A percentile compares a stretch with the other conserved stretches of the same genome.
phyloP scores from a whole-genome alignment of 345 rosid species.

The Citrus trifoliata region DNA sequence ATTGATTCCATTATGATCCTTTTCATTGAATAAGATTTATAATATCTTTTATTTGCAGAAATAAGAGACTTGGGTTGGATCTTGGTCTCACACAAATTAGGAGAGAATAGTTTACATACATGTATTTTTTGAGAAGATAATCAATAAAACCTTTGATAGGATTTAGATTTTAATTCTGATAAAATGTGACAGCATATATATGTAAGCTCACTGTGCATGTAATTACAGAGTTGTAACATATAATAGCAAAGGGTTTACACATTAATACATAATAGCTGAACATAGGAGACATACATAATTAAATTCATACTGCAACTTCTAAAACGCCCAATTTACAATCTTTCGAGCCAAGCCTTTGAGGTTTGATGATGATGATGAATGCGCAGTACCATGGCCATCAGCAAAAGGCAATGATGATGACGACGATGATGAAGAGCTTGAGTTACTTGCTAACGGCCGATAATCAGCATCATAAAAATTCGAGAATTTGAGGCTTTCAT shows the following conservation, averaged over 20 bases:
- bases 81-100: too few species aligned
- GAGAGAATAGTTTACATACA: too few species aligned
- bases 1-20: too few species aligned
- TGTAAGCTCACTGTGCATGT: background rate
- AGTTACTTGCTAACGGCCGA: background rate
- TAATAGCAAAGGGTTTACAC: background rate
- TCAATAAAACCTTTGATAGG: too few species aligned
- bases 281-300: background rate
- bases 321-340: background rate
- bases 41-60: too few species aligned
- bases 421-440: background rate
- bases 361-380: background rate
- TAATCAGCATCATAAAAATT: background rate
- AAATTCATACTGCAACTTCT: background rate
- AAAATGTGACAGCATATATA: too few species aligned
- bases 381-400: background rate
- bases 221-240: too few species aligned
- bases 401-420: background rate
- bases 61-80: too few species aligned
- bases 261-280: background rate
- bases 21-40: too few species aligned
- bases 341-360: background rate
- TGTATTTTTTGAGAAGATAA: too few species aligned
- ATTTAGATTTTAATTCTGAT: too few species aligned
- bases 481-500: background rate